Evolutionary conservation across 768 basidiomycete genomes (phyloP).

Genomic region (Pleurotus giganteus): DNA sequence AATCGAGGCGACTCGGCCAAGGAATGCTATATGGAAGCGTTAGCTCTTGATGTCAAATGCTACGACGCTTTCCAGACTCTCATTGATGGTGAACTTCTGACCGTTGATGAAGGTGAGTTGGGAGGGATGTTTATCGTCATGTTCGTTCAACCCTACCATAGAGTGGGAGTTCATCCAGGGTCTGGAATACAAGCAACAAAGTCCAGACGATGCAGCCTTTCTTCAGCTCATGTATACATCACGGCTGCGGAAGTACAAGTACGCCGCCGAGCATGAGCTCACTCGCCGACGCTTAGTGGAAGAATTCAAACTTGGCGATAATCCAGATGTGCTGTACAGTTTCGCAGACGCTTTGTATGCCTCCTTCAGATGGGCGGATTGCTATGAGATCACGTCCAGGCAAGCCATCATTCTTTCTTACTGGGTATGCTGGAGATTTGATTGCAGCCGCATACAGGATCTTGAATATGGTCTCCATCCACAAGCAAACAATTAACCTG

Average conservation of each 20-base stretch:
- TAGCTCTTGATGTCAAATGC: conserved; percentile 93
- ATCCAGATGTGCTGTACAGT: conserved; percentile 89
- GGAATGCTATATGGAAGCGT: conserved; percentile 92
- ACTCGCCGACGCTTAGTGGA: conserved; percentile 78
- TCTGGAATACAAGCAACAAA: conserved; percentile 79
- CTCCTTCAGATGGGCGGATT: conserved; percentile 92
- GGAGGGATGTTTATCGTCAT: neutral
- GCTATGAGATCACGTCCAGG: conserved; percentile 85
- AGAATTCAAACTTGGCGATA: conserved; percentile 83
- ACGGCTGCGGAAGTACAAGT: conserved; percentile 87
- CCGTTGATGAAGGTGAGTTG: conserved; percentile 85
- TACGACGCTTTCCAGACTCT: conserved; percentile 94
- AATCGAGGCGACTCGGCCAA: conserved; percentile 91
- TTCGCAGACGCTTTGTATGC: conserved; percentile 89
- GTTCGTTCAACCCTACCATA: conserved; percentile 25
- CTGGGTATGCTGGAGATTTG: neutral
- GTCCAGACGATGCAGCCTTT: conserved; percentile 86
- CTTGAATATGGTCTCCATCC: conserved; percentile 77
- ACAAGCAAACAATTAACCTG: conserved; percentile 86
- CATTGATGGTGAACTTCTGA: conserved; percentile 93
- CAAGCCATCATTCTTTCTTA: conserved; percentile 22
- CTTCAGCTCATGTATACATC: conserved; percentile 91
- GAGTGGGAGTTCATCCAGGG: conserved; percentile 96
- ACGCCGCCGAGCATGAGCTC: conserved; percentile 75
- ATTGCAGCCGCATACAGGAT: conserved; percentile 52